Evolutionary conservation across 192 early-diverging fungal genomes (phyloP).

Genomic region (Kickxella alabastrina): DNA sequence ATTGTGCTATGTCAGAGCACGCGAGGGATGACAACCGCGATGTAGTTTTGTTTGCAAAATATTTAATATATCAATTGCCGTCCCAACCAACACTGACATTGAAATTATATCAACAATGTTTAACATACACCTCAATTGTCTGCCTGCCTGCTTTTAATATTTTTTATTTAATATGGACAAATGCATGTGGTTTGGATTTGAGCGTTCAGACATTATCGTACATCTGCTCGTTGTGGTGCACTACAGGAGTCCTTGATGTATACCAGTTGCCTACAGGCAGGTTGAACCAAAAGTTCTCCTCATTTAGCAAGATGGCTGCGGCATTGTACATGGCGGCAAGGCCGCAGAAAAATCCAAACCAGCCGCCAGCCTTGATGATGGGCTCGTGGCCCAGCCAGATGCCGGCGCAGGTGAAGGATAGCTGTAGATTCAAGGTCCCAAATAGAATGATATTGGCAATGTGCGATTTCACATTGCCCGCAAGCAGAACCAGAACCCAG

Average conservation of each 20-base stretch:
- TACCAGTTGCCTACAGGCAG: constrained; percentile 52
- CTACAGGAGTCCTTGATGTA: constrained; percentile 11
- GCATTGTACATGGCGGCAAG: constrained; percentile 50
- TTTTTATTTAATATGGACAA: not conserved
- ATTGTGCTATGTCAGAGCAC: constrained; percentile 2
- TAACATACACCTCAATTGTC: no score
- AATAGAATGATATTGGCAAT: constrained; percentile 43
- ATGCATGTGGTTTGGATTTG: no score
- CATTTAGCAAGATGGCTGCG: constrained; percentile 39
- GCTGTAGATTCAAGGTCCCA: constrained; percentile 33
- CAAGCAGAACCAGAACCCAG: constrained; percentile 44
- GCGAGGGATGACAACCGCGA: no score
- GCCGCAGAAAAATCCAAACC: constrained; percentile 52
- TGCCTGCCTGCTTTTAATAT: no score
- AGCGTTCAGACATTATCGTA: constrained; percentile 4
- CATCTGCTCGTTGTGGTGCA: no score
- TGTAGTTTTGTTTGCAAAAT: not conserved
- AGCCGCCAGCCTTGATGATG: constrained; percentile 27
- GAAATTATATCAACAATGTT: no score
- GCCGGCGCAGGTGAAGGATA: constrained; percentile 35
- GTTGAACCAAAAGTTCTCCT: constrained; percentile 52
- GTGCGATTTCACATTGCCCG: constrained; percentile 46
- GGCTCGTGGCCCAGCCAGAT: constrained; percentile 20
- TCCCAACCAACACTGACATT: no score
- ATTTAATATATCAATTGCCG: not conserved